Base-by-base conservation (phyloP, 352 stramenopile genomes). In the Phytophthora foliorum region DNA sequence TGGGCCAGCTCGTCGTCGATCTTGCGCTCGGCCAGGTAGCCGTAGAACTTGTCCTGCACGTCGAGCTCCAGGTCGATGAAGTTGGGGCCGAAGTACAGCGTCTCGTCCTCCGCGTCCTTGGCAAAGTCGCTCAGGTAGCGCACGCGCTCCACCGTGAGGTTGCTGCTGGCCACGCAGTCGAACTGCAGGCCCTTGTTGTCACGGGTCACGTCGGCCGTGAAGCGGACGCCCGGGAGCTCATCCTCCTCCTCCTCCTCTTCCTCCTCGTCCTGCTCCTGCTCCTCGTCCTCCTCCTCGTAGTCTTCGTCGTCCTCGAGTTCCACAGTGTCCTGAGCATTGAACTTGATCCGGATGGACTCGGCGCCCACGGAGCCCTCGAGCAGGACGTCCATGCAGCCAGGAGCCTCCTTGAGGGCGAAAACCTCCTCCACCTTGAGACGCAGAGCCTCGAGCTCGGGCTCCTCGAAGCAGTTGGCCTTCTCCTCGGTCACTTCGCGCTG, bases 11-110 rank as follows among this genome's bases (percentile, higher is more conserved):
- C 82, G 77, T 95, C 86, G 74, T 95, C 84, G 49, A 95, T 84
- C 72, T 92, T 81, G 67, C 81, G 86, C 27, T 89, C 81, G 16
- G 81, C 80, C 48, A 95, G 67, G 77, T 94, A 95, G 51, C 76
- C 61, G 81, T 93, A 92, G 55, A 95, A 84, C 49, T 87, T 72
- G 69, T 94, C 82, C 72, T 95, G 88, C 68, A 94, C 75, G 72
- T 95, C 88, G n/a, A 92, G 70, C 65, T 94, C 88, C 22, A 95
- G 79, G 69, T 94, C 86, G 55, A 89, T 82, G 60, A 95, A 95
- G 77, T 85, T 84, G 8, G 88, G 88, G 32, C 88, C 88, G 57
- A 89, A 82, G 81, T 95, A 95, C 52, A 80, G 58, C 66, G 75
- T 80, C 57, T 94, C 84, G 53, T 91, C 73, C 55, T 92, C 78